phyloP scores from a whole-genome alignment of 495 filamentous ascomycete genomes.

The Neurospora terricola region DNA sequence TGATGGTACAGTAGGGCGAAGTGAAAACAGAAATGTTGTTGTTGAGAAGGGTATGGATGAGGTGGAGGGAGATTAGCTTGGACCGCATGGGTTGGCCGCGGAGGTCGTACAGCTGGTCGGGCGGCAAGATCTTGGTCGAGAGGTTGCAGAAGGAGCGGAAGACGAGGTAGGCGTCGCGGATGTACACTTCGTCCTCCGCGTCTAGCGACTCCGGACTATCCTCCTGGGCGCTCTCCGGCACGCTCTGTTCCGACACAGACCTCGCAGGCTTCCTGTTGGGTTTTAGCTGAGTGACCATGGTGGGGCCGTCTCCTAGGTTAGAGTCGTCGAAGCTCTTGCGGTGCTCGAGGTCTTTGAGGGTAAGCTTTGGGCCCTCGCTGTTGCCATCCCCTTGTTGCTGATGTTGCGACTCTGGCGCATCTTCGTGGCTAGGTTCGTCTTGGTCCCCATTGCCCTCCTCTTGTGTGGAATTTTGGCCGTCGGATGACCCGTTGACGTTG shows the following conservation, averaged over 20 bases:
- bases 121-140: conserved; percentile 77
- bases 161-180: conserved; percentile 92
- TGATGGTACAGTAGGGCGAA: conserved; percentile 80
- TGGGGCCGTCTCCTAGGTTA: conserved; percentile 80
- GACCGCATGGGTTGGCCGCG: conserved; percentile 94
- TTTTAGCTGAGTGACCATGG: conserved; percentile 79
- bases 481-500: conserved; percentile 29
- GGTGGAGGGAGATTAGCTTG: conserved; percentile 87
- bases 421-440: conserved; percentile 41
- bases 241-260: conserved; percentile 47
- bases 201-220: conserved; percentile 56
- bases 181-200: conserved; percentile 91
- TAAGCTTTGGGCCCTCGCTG: conserved; percentile 65
- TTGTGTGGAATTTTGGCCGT: conserved; percentile 23
- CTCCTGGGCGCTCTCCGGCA: conserved; percentile 35
- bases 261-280: conserved; percentile 40
- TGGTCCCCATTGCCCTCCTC: conserved; percentile 25
- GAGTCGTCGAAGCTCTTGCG: conserved; percentile 90
- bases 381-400: not conserved
- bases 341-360: conserved; percentile 90
- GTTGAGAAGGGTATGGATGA: conserved; percentile 88
- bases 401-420: conserved; percentile 20
- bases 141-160: conserved; percentile 97
- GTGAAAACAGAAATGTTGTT: conserved; percentile 83
- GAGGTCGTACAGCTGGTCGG: conserved; percentile 86